These are phyloP conservation scores for Mycosarcoma mackinlayi DNA, from an alignment of 1,284 basidiomycete species.

Conservation along the genomic window DNA sequence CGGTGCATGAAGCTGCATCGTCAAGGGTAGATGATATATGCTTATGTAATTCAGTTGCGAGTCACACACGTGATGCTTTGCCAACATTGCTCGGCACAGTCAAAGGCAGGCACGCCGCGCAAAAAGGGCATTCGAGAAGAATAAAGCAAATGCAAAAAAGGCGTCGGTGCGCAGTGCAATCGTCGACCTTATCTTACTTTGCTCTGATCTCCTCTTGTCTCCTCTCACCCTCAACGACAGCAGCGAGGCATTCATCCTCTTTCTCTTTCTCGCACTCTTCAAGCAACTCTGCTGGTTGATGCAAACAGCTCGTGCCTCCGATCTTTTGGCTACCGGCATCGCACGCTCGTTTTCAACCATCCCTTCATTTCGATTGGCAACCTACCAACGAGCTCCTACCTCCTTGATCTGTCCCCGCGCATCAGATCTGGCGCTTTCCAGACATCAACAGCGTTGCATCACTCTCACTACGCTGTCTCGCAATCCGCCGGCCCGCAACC, in stretches of 20 bases:
- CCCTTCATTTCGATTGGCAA: slow-evolving; percentile 1
- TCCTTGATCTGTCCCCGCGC: background rate
- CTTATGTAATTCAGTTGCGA: slow-evolving; percentile 21
- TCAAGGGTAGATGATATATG: background rate
- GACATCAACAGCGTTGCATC: background rate
- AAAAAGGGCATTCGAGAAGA: background rate
- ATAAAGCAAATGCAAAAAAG: too few relatives aligned
- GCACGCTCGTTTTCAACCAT: slow-evolving; percentile 17
- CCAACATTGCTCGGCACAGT: background rate
- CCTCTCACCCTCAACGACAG: too few relatives aligned
- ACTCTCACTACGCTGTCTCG: background rate
- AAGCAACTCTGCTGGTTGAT: slow-evolving; percentile 13
- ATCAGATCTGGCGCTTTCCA: slow-evolving; percentile 1
- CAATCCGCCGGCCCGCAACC: background rate
- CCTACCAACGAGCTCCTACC: slow-evolving; percentile 9
- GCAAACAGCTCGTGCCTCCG: slow-evolving; percentile 34
- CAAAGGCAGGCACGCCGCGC: background rate
- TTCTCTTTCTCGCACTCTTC: background rate
- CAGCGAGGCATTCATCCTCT: too few relatives aligned
- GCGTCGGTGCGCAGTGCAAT: slow-evolving; percentile 2
- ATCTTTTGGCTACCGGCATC: slow-evolving; percentile 26
- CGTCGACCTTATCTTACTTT: background rate
- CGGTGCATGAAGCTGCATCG: slow-evolving; percentile 22
- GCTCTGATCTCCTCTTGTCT: background rate
- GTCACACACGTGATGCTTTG: slow-evolving; percentile 39